Percentiles rank a stretch among this genome's conserved stretches.
These are phyloP conservation scores for Aureobasidium lini DNA, from an alignment of 2,329 filamentous ascomycete species.

Conservation along the genomic window DNA sequence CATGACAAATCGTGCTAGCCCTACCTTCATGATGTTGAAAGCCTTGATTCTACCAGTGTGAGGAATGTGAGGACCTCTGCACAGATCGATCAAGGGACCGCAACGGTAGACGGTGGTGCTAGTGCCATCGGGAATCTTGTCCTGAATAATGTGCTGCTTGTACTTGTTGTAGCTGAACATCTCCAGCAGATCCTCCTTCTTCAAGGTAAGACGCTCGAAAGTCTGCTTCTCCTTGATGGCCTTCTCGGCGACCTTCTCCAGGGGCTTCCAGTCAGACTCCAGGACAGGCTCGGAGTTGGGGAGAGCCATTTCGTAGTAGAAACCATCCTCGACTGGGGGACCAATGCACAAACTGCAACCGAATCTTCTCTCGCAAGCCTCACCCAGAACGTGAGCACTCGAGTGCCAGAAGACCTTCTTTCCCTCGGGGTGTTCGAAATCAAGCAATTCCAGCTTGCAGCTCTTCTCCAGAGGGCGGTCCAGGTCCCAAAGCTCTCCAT, in stretches of 20 bases:
- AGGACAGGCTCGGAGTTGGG: slow-evolving; percentile 64
- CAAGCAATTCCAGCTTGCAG: slow-evolving; percentile 76
- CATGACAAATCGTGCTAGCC: neutral
- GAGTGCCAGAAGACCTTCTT: slow-evolving; percentile 98
- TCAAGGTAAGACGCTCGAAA: slow-evolving; percentile 81
- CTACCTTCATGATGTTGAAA: slow-evolving; percentile 80
- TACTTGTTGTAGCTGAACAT: slow-evolving; percentile 99
- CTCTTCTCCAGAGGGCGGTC: slow-evolving; percentile 82
- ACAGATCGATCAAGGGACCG: slow-evolving; percentile 89
- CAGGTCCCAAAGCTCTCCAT: slow-evolving; percentile 87
- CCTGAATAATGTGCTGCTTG: slow-evolving; percentile 95
- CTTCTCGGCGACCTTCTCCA: slow-evolving; percentile 71
- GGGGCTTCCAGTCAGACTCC: slow-evolving; percentile 70
- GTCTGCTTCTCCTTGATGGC: slow-evolving; percentile 96
- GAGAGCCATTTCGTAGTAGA: slow-evolving; percentile 95
- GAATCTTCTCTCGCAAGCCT: slow-evolving; percentile 83
- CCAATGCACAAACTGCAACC: slow-evolving; percentile 91
- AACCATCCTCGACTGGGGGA: slow-evolving; percentile 82
- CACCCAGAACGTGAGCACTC: slow-evolving; percentile 89
- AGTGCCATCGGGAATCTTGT: slow-evolving; percentile 82
- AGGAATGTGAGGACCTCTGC: slow-evolving; percentile 88
- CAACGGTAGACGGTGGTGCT: slow-evolving; percentile 92
- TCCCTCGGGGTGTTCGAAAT: slow-evolving; percentile 69
- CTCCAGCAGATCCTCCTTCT: slow-evolving; percentile 84
- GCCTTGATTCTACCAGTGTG: slow-evolving; percentile 91